Evolutionary conservation across 1,139 yeast genomes (phyloP), one percentile per base, ranked within the genome.

Genomic region (Pichia sp.): DNA sequence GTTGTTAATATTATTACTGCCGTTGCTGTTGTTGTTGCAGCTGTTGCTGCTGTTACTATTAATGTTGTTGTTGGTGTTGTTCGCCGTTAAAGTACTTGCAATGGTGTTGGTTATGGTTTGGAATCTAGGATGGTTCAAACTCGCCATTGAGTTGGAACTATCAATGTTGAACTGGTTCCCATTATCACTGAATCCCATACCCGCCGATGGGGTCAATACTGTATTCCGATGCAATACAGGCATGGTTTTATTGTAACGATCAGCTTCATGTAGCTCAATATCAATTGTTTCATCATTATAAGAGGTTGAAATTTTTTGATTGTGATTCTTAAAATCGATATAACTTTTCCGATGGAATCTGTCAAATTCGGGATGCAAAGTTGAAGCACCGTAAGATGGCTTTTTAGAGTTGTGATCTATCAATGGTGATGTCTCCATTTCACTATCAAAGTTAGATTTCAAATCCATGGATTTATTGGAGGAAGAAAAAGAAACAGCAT

Each of bases 221-320:
- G 30, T 10, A 44, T 13, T 29, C n/a, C 16, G 40, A 5, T 34
- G 56, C 11, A 40, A 26, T 0, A 34, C n/a, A 34, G 38, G 38
- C 38, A 34, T 34, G 38, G 38, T 36, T 8, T 40, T 53, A 43
- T 50, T 42, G 41, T 57, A 58, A 5, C 16, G 42, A 23, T 55
- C 57, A 7, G 49, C 44, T 13, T 56, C 61, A 32, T 58, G 52
- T 10, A 68, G 55, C 50, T 70, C 72, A 42, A 70, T 56, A 58
- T 70, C 72, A 50, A 70, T 54, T 4, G 59, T 56, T 45, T 56
- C 59, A 5, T 43, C 48, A 13, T 56, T 44, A 34, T 56, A 56
- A 5, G 57, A 54, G 13, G 45, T n/a, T 15, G 58, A 48, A 4
- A 15, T n/a, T 11, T 38, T 13, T 26, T 51, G 38, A 34, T 50